Base-by-base conservation (phyloP, 2,329 filamentous ascomycete species). In the Pseudogymnoascus sp. region DNA sequence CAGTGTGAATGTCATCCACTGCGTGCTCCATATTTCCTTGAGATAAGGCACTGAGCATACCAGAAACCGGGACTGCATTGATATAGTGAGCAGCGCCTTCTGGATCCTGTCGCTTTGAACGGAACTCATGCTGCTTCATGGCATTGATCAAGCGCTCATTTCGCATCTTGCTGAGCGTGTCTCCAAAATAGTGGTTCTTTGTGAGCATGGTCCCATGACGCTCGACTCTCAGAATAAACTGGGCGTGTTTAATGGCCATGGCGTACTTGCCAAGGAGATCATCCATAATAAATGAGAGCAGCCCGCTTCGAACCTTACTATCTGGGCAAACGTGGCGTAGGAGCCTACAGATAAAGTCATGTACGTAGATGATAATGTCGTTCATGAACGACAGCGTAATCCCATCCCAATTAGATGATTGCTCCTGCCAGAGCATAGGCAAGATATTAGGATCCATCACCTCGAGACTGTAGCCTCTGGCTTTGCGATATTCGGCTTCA, bases 1-100 rank as follows among this genome's bases (percentile, higher is more conserved):
- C 80, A 63, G 89, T 81, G 62, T 87, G 83, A 4, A 89, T 80
- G 8, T 85, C 78, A 35, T 81, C 75, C 2, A 77, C 67, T 1
- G 73, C 71, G 39, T 79, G 71, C 4, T 77, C 68, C 0, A 73
- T 71, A 62, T 76, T 78, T 62, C 70, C 73, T 27, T 38, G 12
- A 7, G 31, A 39, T 5, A 59, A 9, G 3, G 58, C 7, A 8
- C 21, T 25, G 7, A 9, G 5, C 33, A 59, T 25, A 27, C 25
- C 33, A 0, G 15, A 25, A 25, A 59, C 58, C 3, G 33, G 31
- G 17, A 59, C 58, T 29, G 8, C 36, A n/a, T 13, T 21, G 5
- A 58, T 4, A 12, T 5, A n/a, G 29, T 21, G 29, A 12, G 3
- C 4, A n/a, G 4, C 27, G 31, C 31, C 55, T 7, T 21, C 15